Evolutionary conservation across 352 stramenopile species (phyloP), one percentile per base, ranked within the genome.

Genomic region (Phytophthora colocasiae): DNA sequence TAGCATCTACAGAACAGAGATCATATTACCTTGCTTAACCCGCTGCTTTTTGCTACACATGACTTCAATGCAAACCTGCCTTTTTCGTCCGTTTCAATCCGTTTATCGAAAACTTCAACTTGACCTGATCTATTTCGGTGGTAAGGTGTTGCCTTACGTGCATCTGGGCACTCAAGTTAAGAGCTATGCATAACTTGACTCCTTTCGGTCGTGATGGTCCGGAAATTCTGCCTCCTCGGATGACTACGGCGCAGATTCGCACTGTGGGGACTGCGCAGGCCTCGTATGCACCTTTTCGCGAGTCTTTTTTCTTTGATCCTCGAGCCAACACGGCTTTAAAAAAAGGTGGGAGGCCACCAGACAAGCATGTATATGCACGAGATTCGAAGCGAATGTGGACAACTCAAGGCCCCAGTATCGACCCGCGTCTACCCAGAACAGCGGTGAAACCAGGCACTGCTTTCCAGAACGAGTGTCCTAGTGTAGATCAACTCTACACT

Each of bases 401-500:
- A 15, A 59, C 75, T 5, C 73, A 76, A 15, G 81, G 78, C 2
- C 71, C 70, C 6, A 66, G 48, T 2, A 88, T 91, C 62, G 77
- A 81, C 49, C 50, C 68, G 11, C 64, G 82, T 2, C 54, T 85
- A 27, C 76, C 76, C n/a, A 89, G 80, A 69, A 91, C 84, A 0
- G 75, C 69, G 0, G 77, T 83, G 15, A 71, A 77, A 29, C 80
- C 80, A 2, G 84, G 84, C 15, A 89, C 84, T 4, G 84, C 84
- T 1, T 92, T 92, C 43, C 72, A 68, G 32, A 90, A 90, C 71
- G 71, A 87, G 22, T 85, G 76, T 34, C 49, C 80, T 1, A 89
- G 81, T 53, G 66, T 78, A 12, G 84, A 92, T 58, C 77, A 83
- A 34, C 77, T 92, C 19, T 92, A 92, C 58, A 92, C 80, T 68